Conservation (phyloP, 148 eudicot species). For the Linanthus parryae region DNA sequence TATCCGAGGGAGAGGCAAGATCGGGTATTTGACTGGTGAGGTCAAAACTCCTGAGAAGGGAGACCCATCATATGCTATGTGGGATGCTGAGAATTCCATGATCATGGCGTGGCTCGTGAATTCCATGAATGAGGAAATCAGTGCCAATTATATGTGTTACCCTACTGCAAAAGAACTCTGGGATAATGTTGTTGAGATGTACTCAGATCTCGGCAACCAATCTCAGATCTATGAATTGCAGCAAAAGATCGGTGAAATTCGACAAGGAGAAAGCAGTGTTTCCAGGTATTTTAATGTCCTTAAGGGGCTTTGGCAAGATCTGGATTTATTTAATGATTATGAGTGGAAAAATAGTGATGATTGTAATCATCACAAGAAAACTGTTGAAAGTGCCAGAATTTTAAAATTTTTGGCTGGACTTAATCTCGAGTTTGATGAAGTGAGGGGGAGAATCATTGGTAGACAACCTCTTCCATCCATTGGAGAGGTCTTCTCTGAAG, state of each 20-base stretch:
- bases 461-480: not conserved
- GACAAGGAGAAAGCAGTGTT: not conserved
- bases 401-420: not conserved
- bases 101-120: constrained; percentile 1
- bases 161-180: not conserved
- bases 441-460: not conserved
- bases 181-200: constrained; percentile 1
- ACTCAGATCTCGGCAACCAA: not conserved
- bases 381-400: not conserved
- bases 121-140: constrained; percentile 1
- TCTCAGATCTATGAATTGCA: constrained; percentile 2
- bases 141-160: not conserved
- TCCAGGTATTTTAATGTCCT: too few species aligned
- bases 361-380: not conserved
- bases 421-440: not conserved
- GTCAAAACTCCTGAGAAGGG: not conserved
- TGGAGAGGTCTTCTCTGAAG: not conserved
- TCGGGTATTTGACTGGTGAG: constrained; percentile 2
- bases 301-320: not conserved
- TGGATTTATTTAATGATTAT: constrained; percentile 4
- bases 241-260: not conserved
- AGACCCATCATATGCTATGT: not conserved
- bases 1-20: constrained; percentile 1
- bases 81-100: constrained; percentile 3
- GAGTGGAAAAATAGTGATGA: constrained; percentile 2